Percentiles rank a stretch among this genome's conserved stretches.
Evolutionary conservation across 306 rosid genomes (phyloP).

Genomic region (Betula pendula): DNA sequence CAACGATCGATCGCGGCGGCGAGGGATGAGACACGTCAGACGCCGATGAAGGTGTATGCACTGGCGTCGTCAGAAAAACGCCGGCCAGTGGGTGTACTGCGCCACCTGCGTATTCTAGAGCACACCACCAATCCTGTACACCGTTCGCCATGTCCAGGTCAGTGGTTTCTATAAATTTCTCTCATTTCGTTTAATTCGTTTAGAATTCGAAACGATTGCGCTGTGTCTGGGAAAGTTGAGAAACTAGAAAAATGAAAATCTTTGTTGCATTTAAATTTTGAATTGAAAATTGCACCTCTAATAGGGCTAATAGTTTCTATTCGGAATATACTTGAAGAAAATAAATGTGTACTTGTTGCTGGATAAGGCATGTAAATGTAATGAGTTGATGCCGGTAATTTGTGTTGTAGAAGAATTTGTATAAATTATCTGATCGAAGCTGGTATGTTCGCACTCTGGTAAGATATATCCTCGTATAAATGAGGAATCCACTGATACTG

Average conservation of each 20-base stretch:
- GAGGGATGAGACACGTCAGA: slow-evolving; percentile 2
- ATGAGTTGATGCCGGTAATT: background rate
- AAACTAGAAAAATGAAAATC: background rate
- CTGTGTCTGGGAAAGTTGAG: slow-evolving; percentile 1
- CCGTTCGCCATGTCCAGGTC: slow-evolving; percentile 55
- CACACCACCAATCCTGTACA: slow-evolving; percentile 11
- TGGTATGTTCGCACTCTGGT: background rate
- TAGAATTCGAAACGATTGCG: background rate
- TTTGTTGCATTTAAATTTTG: background rate
- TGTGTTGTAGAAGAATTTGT: background rate
- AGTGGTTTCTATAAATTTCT: background rate
- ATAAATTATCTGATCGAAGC: background rate
- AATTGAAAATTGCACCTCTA: background rate
- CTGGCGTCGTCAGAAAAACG: slow-evolving; percentile 2
- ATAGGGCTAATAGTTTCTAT: background rate
- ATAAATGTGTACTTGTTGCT: background rate
- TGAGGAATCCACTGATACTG: background rate
- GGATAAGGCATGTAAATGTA: background rate
- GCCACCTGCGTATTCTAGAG: slow-evolving; percentile 21
- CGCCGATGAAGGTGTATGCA: slow-evolving; percentile 25
- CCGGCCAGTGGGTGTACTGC: slow-evolving; percentile 5
- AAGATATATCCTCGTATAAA: background rate
- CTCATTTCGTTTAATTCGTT: background rate
- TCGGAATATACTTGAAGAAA: background rate
- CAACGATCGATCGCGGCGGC: slow-evolving; percentile 17